These are phyloP conservation scores for Saccharomyces uvarum DNA, from an alignment of 1,139 yeast genomes.

Conservation along the genomic window DNA sequence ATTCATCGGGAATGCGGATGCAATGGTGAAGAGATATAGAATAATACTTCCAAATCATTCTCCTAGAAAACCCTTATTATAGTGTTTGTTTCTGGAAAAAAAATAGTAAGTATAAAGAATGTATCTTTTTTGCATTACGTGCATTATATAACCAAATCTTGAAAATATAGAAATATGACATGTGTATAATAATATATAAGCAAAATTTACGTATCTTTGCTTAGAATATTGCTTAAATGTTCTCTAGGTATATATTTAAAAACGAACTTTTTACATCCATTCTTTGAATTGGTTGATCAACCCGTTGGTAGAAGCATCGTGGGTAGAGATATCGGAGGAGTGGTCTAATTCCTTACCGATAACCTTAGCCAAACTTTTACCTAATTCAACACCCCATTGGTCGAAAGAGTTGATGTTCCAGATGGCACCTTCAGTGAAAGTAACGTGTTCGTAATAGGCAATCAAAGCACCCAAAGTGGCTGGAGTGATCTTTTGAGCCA, in stretches of 20 bases:
- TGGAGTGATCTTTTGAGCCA: constrained; percentile 93
- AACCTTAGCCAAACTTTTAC: constrained; percentile 93
- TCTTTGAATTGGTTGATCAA: constrained; percentile 89
- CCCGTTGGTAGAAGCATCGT: constrained; percentile 86
- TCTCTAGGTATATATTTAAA: constrained; percentile 1
- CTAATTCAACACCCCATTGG: constrained; percentile 99
- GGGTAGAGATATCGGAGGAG: constrained; percentile 48
- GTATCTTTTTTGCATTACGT: neutral
- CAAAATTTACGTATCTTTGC: constrained; percentile 1
- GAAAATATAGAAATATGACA: neutral
- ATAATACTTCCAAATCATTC: too few species aligned
- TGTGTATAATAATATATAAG: neutral
- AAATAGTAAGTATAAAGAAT: neutral
- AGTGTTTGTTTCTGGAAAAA: neutral
- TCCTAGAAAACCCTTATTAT: too few species aligned
- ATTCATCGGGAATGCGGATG: too few species aligned
- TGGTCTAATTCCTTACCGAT: constrained; percentile 82
- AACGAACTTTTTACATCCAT: constrained; percentile 48
- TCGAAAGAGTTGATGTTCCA: constrained; percentile 99
- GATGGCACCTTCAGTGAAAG: constrained; percentile 96
- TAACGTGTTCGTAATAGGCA: constrained; percentile 94
- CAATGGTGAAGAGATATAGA: too few species aligned
- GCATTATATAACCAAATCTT: neutral
- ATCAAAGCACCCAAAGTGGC: constrained; percentile 91
- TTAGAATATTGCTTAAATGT: neutral